Percentiles rank a stretch among this genome's conserved stretches.
These are phyloP conservation scores for Fusarium penzigii DNA, from an alignment of 2,329 filamentous ascomycete species.

Conservation along the genomic window DNA sequence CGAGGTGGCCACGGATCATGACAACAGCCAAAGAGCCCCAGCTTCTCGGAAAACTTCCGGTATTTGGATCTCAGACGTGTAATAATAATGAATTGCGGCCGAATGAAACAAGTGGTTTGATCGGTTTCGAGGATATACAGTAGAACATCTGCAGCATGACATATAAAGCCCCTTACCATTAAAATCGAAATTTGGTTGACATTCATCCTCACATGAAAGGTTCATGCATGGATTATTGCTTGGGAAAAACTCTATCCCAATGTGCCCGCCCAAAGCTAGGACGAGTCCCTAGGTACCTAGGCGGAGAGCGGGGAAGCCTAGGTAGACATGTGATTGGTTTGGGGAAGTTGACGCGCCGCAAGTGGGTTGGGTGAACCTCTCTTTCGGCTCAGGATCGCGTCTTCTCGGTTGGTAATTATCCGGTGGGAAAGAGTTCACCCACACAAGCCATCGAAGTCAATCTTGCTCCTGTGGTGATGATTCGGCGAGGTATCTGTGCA, in stretches of 20 bases:
- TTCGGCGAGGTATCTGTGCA: too few relatives aligned
- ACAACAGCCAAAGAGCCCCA: conserved; percentile 12
- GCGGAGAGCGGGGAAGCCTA: too few relatives aligned
- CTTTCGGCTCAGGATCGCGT: conserved; percentile 5
- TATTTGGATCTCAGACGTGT: conserved; percentile 7
- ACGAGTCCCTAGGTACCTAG: too few relatives aligned
- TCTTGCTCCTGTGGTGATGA: background rate
- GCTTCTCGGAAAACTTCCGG: conserved; percentile 18
- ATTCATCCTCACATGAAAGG: too few relatives aligned
- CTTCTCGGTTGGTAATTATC: background rate
- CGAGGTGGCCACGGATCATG: conserved; percentile 22
- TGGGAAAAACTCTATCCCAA: too few relatives aligned
- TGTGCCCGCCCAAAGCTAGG: too few relatives aligned
- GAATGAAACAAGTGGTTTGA: background rate
- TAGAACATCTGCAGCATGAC: too few relatives aligned
- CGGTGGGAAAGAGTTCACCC: conserved; percentile 9
- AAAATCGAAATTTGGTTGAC: too few relatives aligned
- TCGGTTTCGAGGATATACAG: background rate
- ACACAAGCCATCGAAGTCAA: conserved; percentile 10
- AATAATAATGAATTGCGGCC: conserved; percentile 2
- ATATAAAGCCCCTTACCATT: too few relatives aligned
- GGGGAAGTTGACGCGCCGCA: background rate
- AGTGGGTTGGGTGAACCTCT: conserved; percentile 10
- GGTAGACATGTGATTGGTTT: too few relatives aligned
- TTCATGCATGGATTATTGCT: too few relatives aligned